Evolutionary conservation across 345 rosid species (phyloP).

Genomic region (Physaria fendleri): DNA sequence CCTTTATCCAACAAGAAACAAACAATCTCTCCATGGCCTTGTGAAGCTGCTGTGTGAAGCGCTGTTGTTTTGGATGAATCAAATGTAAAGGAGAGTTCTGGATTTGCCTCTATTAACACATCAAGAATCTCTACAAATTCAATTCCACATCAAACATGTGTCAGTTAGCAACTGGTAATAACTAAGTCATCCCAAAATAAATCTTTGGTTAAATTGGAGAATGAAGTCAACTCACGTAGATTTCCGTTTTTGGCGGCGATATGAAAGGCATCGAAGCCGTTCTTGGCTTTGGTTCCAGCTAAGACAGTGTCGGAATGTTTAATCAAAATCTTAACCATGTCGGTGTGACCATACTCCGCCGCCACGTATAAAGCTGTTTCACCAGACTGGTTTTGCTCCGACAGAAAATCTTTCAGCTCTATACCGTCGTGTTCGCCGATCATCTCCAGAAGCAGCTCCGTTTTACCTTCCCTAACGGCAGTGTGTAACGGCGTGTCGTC

Average conservation of each 20-base stretch:
- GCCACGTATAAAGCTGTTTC: conserved; percentile 85
- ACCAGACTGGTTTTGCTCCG: conserved; percentile 76
- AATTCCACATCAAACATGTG: not conserved
- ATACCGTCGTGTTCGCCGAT: conserved; percentile 33
- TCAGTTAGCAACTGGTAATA: too few relatives aligned
- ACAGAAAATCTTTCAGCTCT: conserved; percentile 42
- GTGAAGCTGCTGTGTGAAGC: conserved; percentile 75
- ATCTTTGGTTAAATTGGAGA: too few relatives aligned
- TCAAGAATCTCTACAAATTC: conserved; percentile 48
- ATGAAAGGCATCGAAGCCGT: conserved; percentile 84
- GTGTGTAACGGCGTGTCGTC: conserved; percentile 64
- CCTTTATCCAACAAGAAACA: conserved; percentile 55
- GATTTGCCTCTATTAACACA: conserved; percentile 55
- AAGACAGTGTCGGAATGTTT: conserved; percentile 43
- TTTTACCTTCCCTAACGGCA: conserved; percentile 58
- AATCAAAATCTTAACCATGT: conserved; percentile 59
- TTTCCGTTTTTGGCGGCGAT: conserved; percentile 85
- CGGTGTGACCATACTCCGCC: conserved; percentile 58
- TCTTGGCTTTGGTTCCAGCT: conserved; percentile 68
- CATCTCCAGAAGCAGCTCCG: conserved; percentile 43
- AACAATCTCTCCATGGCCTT: conserved; percentile 68
- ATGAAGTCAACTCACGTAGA: conserved; percentile 40
- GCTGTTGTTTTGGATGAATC: conserved; percentile 75
- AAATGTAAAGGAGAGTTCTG: conserved; percentile 64
- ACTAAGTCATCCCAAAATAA: too few relatives aligned